phyloP scores from a whole-genome alignment of 2,329 filamentous ascomycete genomes.

The Talaromyces pinophilus region DNA sequence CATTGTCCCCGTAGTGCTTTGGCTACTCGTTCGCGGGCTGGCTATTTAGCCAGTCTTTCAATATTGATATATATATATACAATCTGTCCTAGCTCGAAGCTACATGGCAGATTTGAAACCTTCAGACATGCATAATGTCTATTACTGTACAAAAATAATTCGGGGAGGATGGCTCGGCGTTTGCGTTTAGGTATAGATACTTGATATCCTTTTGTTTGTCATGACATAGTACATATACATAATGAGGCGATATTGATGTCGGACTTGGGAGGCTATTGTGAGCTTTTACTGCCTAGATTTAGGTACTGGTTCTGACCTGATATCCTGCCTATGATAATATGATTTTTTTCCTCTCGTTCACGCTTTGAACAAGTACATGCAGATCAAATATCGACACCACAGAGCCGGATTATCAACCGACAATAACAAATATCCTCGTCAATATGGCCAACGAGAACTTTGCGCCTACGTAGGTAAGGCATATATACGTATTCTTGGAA shows the following conservation, averaged over 20 bases:
- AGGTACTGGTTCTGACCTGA: background rate
- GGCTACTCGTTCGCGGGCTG: conserved; percentile 84
- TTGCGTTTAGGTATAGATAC: conserved; percentile 13
- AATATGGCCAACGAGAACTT: no score
- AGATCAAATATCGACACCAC: no score
- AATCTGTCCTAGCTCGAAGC: background rate
- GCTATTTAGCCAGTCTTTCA: conserved; percentile 32
- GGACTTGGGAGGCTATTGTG: background rate
- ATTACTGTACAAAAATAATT: conserved; percentile 5
- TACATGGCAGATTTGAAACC: background rate
- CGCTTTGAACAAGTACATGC: background rate
- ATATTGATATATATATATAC: conserved; percentile 5
- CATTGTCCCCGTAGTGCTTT: conserved; percentile 87
- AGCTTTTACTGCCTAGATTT: background rate
- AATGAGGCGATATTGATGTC: background rate
- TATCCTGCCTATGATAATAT: background rate
- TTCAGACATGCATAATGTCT: conserved; percentile 1
- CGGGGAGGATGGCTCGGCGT: conserved; percentile 6
- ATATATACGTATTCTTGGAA: background rate
- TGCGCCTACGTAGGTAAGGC: no score
- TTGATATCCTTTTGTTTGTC: conserved; percentile 9
- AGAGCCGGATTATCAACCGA: no score
- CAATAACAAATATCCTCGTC: no score
- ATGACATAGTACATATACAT: conserved; percentile 11
- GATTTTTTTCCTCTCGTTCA: background rate